Base-by-base conservation (phyloP, 2,329 filamentous ascomycete species). In the Nemania sp. region DNA sequence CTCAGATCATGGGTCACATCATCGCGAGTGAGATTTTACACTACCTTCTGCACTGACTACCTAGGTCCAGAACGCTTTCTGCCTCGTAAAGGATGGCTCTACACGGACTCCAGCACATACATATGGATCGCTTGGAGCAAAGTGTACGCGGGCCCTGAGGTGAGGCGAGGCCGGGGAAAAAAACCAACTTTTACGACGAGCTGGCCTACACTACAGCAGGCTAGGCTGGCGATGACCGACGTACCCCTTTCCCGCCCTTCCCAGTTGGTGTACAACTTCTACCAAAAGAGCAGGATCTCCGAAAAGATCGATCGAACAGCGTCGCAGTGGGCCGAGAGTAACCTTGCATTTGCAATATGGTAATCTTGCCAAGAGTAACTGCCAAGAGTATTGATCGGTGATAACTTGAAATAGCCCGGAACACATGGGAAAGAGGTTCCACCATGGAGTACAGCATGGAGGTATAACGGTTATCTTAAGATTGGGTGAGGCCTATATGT, bases 201-300 rank as follows among this genome's bases (percentile, higher is more conserved):
- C 47, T 26, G 45, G 41, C 41, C 24, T 40, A 51, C 49, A 50
- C 24, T 40, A 51, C 49, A 50, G 37, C 40, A 23, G n/a, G 37
- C 15, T 19, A 40, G 37, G 30, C 22, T 37, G 14, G 20, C 2
- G 40, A 34, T 20, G 40, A 51, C 24, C 24, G 34, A 5, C 37
- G 37, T 22, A 24, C 22, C 12, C 17, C 23, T 23, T 20, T 43
- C 30, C 47, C 31, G n/a, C 31, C 31, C 31, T 31, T 26, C 6
- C 34, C 34, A 19, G 40, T 34, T 28, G 19, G 24, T 15, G 37
- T 46, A 45, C 9, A 31, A 20, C 26, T 17, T 44, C 44, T 49
- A 24, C 50, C 43, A 53, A 53, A 53, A 53, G 17, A 26, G 51
- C 24, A 28, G 15, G 28, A 49, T 41, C 40, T 49, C 52, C 45